Percentiles rank a stretch among this genome's conserved stretches.
Conservation (phyloP, 2,329 filamentous ascomycete genomes). For the Pestalotiopsis sp. region DNA sequence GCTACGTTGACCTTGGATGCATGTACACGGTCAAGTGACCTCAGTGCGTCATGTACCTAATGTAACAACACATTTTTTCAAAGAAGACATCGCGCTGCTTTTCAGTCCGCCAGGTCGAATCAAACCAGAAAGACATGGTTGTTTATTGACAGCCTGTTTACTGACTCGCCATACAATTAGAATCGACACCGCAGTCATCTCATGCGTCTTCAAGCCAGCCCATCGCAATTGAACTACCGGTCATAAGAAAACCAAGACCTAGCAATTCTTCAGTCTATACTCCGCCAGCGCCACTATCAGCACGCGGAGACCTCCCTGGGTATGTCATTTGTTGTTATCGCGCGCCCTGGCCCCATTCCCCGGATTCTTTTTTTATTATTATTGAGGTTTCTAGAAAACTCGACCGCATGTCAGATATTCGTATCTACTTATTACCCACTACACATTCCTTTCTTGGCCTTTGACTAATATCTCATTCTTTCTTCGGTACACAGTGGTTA, state of each 20-base stretch:
- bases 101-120: no score
- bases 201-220: slow-evolving; percentile 42
- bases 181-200: slow-evolving; percentile 24
- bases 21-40: not conserved
- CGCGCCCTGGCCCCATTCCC: not conserved
- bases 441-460: not conserved
- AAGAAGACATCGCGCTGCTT: not conserved
- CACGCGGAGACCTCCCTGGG: slow-evolving; percentile 61
- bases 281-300: slow-evolving; percentile 54
- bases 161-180: slow-evolving; percentile 24
- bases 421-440: not conserved
- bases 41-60: slow-evolving; percentile 6
- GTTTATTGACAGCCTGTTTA: slow-evolving; percentile 14
- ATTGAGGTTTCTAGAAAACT: not conserved
- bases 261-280: slow-evolving; percentile 42
- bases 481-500: slow-evolving; percentile 50
- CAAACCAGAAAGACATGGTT: slow-evolving; percentile 4
- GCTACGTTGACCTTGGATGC: not conserved
- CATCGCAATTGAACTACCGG: slow-evolving; percentile 56
- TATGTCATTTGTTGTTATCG: slow-evolving; percentile 37
- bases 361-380: no score
- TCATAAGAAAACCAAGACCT: slow-evolving; percentile 38
- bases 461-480: not conserved
- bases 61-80: not conserved
- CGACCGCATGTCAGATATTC: not conserved